Base-by-base conservation (phyloP, 106 monocot genomes). In the Apostasia ramifera region DNA sequence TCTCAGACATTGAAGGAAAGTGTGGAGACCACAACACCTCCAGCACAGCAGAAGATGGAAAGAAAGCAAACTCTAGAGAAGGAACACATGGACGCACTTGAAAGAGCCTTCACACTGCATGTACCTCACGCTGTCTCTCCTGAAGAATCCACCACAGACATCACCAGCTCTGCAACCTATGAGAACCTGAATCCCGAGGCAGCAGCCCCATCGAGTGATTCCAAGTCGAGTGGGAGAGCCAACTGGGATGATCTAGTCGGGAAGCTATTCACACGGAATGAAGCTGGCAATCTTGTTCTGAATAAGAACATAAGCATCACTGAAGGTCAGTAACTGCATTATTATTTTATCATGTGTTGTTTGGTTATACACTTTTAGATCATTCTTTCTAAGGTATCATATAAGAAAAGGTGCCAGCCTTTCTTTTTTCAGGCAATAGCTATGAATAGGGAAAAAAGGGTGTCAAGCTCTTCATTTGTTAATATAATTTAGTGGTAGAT, bases 41-140 rank as follows among this genome's bases (percentile, higher is more conserved):
- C 91, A 60, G n/a, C 57, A 47, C 44, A 57, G 5, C 86, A 84
- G 71, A 97, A 63, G 62, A 97, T 92, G 95, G 84, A 82, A 63
- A 92, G 95, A 70, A 83, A 79, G 49, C 70, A 83, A 14, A 82
- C 82, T n/a, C 76, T 84, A 2, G 70, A 83, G 40, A 78, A 79
- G 60, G 95, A 97, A 49, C 86, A 97, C 83, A 87, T 69, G 54
- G 71, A 80, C 40, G 95, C 95, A 2, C 61, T 97, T 6, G 79
- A 85, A 70, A 82, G 81, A 59, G 86, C 89, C 41, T 74, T 76
- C 49, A 89, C 72, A 68, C 69, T 92, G 71, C 61, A 92, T 6
- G 72, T 97, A 8, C 92, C 92, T 1, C 74, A 92, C 66, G 89
- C 92, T 0, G 72, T 73, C 53, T 53, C 80, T 9, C 72, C 73